Evolutionary conservation across 768 basidiomycete species (phyloP), one percentile per base, ranked within the genome.

Genomic region (Panellus pusillus): DNA sequence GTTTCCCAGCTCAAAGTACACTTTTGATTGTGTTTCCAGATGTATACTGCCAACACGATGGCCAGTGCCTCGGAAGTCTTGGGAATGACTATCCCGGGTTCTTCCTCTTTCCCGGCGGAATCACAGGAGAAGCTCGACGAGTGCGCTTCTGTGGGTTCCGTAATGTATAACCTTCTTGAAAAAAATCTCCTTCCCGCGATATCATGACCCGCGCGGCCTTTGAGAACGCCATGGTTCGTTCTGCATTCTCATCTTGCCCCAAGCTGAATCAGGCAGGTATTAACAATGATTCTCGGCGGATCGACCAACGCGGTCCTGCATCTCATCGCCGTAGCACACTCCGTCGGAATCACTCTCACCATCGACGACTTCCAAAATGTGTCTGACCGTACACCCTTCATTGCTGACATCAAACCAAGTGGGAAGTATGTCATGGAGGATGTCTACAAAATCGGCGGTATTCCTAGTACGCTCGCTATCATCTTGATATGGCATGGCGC

Each of bases 391-490:
- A 84, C 80, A 1, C 97, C 97, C 9, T 96, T 98, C 81, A 78
- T 98, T 59, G 95, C 96, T 19, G 91, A 99, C 71, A 82, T 99
- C 60, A 97, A 95, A 68, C 97, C 97, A 1, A 93, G 91, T 59
- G 97, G 97, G 35, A 94, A 94, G 72, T 98, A 98, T 77, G 92
- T 98, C 63, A 97, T 98, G 93, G 94, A 95, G 72, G 91, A 98
- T 65, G 84, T 99, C 9, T 85, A 91, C 80, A 91, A 89, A 69
- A 86, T 98, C 53, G 97, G 97, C 50, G 97, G 96, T 52, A 94
- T 95, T 61, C 96, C 97, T 4, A 90, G 94, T 96, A 72, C 57
- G 89, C 76, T 9, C 44, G 42, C 17, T 44, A 37, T 51, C 32
- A 15, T 29, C 47, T 36, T 50, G 19, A 13, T 35, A 36, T 54